Evolutionary conservation across 2,329 filamentous ascomycete species (phyloP), one percentile per base, ranked within the genome.

Genomic region (Epichloe festucae): DNA sequence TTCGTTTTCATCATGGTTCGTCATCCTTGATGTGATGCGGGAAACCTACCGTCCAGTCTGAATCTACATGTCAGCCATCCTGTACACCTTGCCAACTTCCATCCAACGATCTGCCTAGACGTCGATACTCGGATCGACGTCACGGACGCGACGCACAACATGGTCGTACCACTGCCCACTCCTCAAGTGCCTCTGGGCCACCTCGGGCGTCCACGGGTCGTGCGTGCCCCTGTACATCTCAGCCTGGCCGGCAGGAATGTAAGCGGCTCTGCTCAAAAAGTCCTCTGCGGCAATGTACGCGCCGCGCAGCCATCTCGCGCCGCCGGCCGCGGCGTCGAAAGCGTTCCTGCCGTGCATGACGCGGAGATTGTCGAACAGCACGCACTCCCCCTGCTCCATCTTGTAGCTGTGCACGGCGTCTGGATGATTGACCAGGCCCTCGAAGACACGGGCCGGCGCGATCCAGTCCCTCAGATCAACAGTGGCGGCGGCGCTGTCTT

Each of bases 311-410:
- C 88, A 95, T 49, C 91, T 75, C 55, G 82, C 1, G 23, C 87
- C 87, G 75, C 75, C 74, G 0, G 69, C 69, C 0, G 73, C 68
- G 0, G 62, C 56, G 63, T 91, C 81, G 66, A 97, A 97, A 34
- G 81, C 79, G 15, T 74, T 77, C 4, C 93, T 75, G 0, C 89
- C 91, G 70, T 97, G 93, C 62, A 95, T 67, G n/a, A 95, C 75
- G 17, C 91, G 76, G 53, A 81, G 70, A 63, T 97, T 97, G 64
- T 95, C 85, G 63, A 98, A 97, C n/a, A 98, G 76, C 12, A 90
- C 89, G 63, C 89, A 95, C 62, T 95, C 87, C 91, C 93, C 93
- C 4, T 86, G 81, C 50, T 81, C 72, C 66, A 96, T 72, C 66
- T 84, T 84, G 53, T 84, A 74, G 70, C 91, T 76, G 61, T 84